Evolutionary conservation across 1,284 basidiomycete species (phyloP).

Genomic region (Apiotrichum sp.): DNA sequence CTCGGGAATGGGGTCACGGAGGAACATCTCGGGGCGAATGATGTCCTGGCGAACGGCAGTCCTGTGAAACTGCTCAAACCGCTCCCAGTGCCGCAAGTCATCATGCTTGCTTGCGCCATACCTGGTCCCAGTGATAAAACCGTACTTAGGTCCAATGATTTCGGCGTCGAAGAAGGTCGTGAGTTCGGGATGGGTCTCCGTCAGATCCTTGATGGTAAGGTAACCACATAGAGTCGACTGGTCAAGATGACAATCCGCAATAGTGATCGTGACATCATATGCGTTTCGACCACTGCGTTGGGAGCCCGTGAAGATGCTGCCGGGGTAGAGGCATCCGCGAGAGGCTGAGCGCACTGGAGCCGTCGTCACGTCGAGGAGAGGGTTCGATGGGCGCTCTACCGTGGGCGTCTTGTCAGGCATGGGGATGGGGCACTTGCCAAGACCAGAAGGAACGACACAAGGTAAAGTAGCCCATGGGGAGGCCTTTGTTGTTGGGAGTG

Average conservation of each 20-base stretch:
- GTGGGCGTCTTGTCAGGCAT: constrained; percentile 2
- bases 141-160: constrained; percentile 76
- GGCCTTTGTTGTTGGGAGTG: constrained; percentile 26
- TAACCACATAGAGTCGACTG: constrained; percentile 78
- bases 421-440: background rate
- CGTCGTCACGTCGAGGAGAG: constrained; percentile 63
- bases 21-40: constrained; percentile 64
- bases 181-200: constrained; percentile 81
- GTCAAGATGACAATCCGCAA: constrained; percentile 74
- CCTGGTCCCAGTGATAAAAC: constrained; percentile 69
- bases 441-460: background rate
- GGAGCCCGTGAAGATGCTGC: constrained; percentile 67
- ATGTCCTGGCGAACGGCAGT: constrained; percentile 54
- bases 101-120: constrained; percentile 82
- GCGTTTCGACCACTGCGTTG: constrained; percentile 77
- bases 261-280: constrained; percentile 75
- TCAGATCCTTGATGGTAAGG: constrained; percentile 78
- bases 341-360: constrained; percentile 65
- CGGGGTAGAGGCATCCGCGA: constrained; percentile 74
- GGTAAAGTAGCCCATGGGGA: constrained; percentile 27
- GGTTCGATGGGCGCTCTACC: constrained; percentile 50
- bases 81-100: constrained; percentile 83
- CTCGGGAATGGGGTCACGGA: constrained; percentile 52
- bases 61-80: constrained; percentile 82
- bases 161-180: constrained; percentile 92